A percentile compares a stretch with the other conserved stretches of the same genome.
These are phyloP conservation scores for Hypoxylon lenormandii DNA, from an alignment of 495 filamentous ascomycete species.

Conservation along the genomic window DNA sequence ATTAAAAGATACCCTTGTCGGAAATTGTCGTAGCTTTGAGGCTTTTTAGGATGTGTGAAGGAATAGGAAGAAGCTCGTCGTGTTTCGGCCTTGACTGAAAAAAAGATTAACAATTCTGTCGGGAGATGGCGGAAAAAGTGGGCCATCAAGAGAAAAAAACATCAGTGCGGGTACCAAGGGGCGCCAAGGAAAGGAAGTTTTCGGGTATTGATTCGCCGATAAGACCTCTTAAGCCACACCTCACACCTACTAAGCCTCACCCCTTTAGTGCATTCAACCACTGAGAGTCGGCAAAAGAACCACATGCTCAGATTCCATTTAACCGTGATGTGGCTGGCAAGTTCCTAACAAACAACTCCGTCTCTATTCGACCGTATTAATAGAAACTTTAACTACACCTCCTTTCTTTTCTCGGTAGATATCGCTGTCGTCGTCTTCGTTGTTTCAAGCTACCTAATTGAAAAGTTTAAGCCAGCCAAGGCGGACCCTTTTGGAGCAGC, in stretches of 20 bases:
- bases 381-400: no score
- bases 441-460: no score
- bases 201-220: slow-evolving; percentile 44
- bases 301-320: slow-evolving; percentile 42
- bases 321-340: slow-evolving; percentile 37
- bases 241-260: slow-evolving; percentile 25
- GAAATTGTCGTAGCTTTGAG: slow-evolving; percentile 31
- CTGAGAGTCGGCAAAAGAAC: slow-evolving; percentile 21
- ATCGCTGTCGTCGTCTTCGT: background rate
- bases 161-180: slow-evolving; percentile 7
- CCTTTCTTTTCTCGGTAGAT: background rate
- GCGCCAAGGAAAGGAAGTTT: slow-evolving; percentile 7
- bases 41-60: slow-evolving; percentile 38
- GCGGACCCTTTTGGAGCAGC: background rate
- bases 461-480: background rate
- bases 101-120: slow-evolving; percentile 38
- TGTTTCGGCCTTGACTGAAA: slow-evolving; percentile 49
- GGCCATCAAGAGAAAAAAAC: slow-evolving; percentile 23
- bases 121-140: slow-evolving; percentile 40
- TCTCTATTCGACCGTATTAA: no score
- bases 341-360: background rate
- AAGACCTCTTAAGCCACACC: slow-evolving; percentile 38
- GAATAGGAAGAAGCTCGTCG: slow-evolving; percentile 28
- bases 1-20: slow-evolving; percentile 17
- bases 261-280: slow-evolving; percentile 28